Percentiles rank a stretch among this genome's conserved stretches.
phyloP scores from a whole-genome alignment of 139 green algal genomes.

The Chlamydomonas schloesseri region DNA sequence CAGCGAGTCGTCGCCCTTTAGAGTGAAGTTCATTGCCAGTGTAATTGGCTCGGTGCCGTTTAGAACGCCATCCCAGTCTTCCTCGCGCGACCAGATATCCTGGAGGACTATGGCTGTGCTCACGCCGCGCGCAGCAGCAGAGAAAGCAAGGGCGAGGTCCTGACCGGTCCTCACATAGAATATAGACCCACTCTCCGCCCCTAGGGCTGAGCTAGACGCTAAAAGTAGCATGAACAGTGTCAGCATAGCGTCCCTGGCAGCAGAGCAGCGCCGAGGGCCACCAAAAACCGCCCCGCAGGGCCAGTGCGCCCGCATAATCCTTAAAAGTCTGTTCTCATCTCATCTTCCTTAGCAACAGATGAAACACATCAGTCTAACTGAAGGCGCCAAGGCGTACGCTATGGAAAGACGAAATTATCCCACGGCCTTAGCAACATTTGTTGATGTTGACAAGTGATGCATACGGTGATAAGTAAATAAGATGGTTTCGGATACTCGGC shows the following conservation, averaged over 20 bases:
- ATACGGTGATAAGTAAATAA: too few relatives aligned
- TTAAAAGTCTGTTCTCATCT: background rate
- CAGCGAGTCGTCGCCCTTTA: background rate
- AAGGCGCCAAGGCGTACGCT: too few relatives aligned
- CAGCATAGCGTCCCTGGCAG: background rate
- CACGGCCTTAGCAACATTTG: too few relatives aligned
- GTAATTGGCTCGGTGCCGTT: background rate
- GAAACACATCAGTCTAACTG: too few relatives aligned
- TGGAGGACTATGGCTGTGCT: background rate
- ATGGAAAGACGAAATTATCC: background rate
- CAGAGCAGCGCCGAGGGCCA: too few relatives aligned
- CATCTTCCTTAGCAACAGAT: background rate
- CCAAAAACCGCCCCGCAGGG: too few relatives aligned
- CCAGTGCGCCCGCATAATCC: too few relatives aligned
- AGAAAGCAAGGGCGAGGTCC: slow-evolving; percentile 11
- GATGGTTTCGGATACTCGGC: too few relatives aligned
- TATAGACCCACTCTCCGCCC: background rate
- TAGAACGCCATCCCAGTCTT: slow-evolving; percentile 5
- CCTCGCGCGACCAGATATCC: background rate
- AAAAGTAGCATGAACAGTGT: background rate
- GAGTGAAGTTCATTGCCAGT: background rate
- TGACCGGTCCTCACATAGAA: background rate
- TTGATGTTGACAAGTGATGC: too few relatives aligned
- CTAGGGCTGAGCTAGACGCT: background rate
- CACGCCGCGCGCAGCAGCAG: background rate